Evolutionary conservation across 2,329 filamentous ascomycete genomes (phyloP).

Genomic region (Claviceps humidiphila): DNA sequence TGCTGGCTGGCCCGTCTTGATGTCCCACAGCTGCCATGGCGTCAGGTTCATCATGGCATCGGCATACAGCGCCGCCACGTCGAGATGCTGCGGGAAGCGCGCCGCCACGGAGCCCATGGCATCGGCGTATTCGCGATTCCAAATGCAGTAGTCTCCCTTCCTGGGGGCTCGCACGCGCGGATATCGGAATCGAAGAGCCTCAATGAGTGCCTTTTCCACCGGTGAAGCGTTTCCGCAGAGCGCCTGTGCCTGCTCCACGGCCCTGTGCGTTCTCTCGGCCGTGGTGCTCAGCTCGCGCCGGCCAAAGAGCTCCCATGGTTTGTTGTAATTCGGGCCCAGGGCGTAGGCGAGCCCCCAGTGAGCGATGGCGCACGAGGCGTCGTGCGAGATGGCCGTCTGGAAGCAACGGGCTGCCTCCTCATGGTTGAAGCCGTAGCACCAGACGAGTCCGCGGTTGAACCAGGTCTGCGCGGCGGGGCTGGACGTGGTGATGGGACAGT

Average conservation of each 20-base stretch:
- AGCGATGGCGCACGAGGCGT: slow-evolving; percentile 45
- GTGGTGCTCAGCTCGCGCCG: slow-evolving; percentile 40
- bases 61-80: slow-evolving; percentile 23
- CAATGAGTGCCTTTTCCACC: slow-evolving; percentile 47
- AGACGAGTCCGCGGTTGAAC: slow-evolving; percentile 61
- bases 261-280: slow-evolving; percentile 23
- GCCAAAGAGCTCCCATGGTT: slow-evolving; percentile 63
- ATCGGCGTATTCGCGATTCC: slow-evolving; percentile 23
- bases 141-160: slow-evolving; percentile 31
- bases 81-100: slow-evolving; percentile 26
- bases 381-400: slow-evolving; percentile 39
- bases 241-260: slow-evolving; percentile 16
- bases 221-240: slow-evolving; percentile 12
- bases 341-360: slow-evolving; percentile 61
- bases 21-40: slow-evolving; percentile 32
- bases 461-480: slow-evolving; percentile 43
- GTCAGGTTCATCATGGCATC: slow-evolving; percentile 36
- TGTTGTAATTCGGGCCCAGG: slow-evolving; percentile 64
- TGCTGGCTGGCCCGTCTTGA: slow-evolving; percentile 19
- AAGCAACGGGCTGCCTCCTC: slow-evolving; percentile 57
- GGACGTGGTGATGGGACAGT: slow-evolving; percentile 39
- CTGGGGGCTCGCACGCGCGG: slow-evolving; percentile 32
- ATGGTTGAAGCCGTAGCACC: slow-evolving; percentile 67
- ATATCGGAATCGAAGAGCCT: slow-evolving; percentile 49
- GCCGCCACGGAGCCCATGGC: slow-evolving; percentile 26